phyloP scores from a whole-genome alignment of 768 basidiomycete species.

The Lyophyllum decastes region DNA sequence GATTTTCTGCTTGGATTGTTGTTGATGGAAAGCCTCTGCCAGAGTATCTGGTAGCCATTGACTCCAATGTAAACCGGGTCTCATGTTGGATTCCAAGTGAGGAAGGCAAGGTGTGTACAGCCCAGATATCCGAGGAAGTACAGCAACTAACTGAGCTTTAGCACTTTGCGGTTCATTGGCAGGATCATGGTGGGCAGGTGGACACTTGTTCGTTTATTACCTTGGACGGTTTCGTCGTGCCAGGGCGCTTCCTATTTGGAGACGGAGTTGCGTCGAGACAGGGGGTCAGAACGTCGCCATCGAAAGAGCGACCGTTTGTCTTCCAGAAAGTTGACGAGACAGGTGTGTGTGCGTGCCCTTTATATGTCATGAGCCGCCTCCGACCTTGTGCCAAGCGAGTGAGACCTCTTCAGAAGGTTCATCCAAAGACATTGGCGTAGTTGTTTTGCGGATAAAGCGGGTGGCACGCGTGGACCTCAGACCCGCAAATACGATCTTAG shows the following conservation, averaged over 20 bases:
- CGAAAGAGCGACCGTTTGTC: slow-evolving; percentile 60
- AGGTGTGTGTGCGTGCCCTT: slow-evolving; percentile 28
- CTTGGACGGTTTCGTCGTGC: slow-evolving; percentile 64
- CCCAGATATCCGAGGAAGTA: background rate
- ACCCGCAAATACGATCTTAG: slow-evolving; percentile 44
- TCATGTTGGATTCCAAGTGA: slow-evolving; percentile 73
- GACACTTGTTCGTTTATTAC: slow-evolving; percentile 62
- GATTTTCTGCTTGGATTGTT: slow-evolving; percentile 72
- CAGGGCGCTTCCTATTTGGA: slow-evolving; percentile 65
- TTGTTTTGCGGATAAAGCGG: slow-evolving; percentile 50
- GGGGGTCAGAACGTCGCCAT: slow-evolving; percentile 50
- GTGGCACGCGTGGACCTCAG: slow-evolving; percentile 24
- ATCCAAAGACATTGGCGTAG: slow-evolving; percentile 50
- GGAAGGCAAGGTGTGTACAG: slow-evolving; percentile 50
- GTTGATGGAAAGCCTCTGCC: slow-evolving; percentile 48
- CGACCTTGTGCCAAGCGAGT: slow-evolving; percentile 3
- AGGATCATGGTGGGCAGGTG: slow-evolving; percentile 53
- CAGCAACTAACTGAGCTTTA: slow-evolving; percentile 21
- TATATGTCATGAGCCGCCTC: background rate
- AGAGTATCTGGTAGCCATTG: slow-evolving; percentile 58
- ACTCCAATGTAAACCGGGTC: slow-evolving; percentile 42
- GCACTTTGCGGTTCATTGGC: slow-evolving; percentile 67
- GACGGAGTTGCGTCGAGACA: slow-evolving; percentile 52
- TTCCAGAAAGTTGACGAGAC: slow-evolving; percentile 46
- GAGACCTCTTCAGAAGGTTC: slow-evolving; percentile 14